Evolutionary conservation across 257 asterid species (phyloP).

Genomic region (Buddleja alternifolia): DNA sequence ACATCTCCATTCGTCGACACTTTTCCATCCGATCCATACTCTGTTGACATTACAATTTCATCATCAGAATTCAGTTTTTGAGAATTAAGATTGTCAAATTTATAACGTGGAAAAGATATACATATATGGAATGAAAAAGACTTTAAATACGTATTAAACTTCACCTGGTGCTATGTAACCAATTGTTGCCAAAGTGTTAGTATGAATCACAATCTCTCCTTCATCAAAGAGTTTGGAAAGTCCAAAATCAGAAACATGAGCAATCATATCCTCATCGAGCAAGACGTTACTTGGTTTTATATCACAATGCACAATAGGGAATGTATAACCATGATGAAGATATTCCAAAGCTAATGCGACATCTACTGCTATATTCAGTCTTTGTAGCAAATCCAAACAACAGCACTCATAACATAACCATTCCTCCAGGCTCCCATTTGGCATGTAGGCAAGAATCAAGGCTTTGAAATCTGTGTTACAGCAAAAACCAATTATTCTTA

Average conservation of each 20-base stretch:
- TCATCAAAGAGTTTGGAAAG: slow-evolving; percentile 35
- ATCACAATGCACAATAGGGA: slow-evolving; percentile 35
- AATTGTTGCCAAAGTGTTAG: slow-evolving; percentile 35
- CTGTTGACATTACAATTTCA: neutral
- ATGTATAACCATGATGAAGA: slow-evolving; percentile 32
- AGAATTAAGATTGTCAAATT: no score
- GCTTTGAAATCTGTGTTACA: slow-evolving; percentile 35
- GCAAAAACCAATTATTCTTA: slow-evolving; percentile 36
- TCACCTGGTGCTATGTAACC: slow-evolving; percentile 47
- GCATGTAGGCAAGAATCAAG: slow-evolving; percentile 38
- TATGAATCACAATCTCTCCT: slow-evolving; percentile 31
- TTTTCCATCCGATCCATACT: slow-evolving; percentile 32
- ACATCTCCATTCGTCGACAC: slow-evolving; percentile 24
- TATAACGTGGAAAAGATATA: no score
- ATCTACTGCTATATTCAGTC: slow-evolving; percentile 26
- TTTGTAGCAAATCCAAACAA: slow-evolving; percentile 17
- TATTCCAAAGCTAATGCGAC: slow-evolving; percentile 31
- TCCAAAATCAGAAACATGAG: slow-evolving; percentile 38
- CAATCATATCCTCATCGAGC: slow-evolving; percentile 34
- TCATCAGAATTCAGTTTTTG: no score
- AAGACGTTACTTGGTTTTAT: slow-evolving; percentile 37
- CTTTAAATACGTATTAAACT: no score
- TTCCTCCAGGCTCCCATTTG: slow-evolving; percentile 38
- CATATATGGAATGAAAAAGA: neutral
- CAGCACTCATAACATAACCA: slow-evolving; percentile 17